These are phyloP conservation scores for Phytopythium mirpurense DNA, from an alignment of 352 stramenopile species.

Conservation along the genomic window DNA sequence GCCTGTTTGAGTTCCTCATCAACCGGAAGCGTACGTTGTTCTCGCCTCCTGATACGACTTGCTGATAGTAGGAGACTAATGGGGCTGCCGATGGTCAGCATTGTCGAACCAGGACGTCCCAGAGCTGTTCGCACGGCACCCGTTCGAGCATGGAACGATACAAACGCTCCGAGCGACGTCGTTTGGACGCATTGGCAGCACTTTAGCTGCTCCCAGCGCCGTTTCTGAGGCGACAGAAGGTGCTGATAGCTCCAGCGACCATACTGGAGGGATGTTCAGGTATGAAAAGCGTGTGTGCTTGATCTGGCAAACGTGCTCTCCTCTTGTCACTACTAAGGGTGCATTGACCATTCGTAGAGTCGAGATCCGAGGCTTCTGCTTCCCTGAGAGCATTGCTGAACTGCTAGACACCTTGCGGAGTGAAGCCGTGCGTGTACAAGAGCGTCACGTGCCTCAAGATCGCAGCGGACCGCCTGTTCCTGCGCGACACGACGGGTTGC, in stretches of 20 bases:
- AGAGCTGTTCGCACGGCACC: constrained; percentile 42
- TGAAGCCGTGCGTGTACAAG: not conserved
- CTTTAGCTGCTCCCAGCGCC: constrained; percentile 8
- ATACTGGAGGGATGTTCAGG: not conserved
- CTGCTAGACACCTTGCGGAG: constrained; percentile 38
- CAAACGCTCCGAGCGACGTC: constrained; percentile 41
- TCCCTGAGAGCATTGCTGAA: constrained; percentile 25
- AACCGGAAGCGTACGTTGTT: constrained; percentile 72
- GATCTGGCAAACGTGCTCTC: too few species aligned
- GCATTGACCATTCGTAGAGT: constrained; percentile 13
- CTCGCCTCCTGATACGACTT: not conserved
- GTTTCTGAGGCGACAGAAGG: constrained; percentile 11
- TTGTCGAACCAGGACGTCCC: constrained; percentile 74
- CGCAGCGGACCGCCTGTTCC: not conserved
- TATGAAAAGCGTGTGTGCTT: not conserved
- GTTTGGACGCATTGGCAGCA: constrained; percentile 17
- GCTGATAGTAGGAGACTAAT: not conserved
- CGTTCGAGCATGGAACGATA: constrained; percentile 63
- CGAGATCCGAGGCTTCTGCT: constrained; percentile 57
- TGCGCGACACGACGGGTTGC: not conserved
- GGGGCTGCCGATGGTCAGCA: constrained; percentile 21
- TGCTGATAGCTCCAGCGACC: not conserved
- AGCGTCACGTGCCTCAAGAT: not conserved
- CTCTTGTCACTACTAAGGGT: too few species aligned
- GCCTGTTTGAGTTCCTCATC: constrained; percentile 72